Conservation (phyloP, 345 rosid species). For the Mallotus nudiflorus region DNA sequence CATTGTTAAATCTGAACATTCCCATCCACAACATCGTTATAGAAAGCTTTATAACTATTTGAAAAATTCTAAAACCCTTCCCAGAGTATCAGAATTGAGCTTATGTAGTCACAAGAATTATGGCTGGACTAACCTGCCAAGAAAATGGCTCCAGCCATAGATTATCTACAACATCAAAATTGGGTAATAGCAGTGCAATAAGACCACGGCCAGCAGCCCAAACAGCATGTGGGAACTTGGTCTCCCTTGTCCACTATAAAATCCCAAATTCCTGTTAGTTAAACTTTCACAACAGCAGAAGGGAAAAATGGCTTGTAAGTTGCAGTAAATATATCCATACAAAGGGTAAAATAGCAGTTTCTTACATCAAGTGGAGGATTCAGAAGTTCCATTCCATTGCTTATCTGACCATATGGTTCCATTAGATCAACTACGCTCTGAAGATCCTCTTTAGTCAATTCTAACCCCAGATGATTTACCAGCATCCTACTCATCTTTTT, state of each 20-base stretch:
- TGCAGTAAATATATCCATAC: not conserved
- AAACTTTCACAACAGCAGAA: conserved; percentile 8
- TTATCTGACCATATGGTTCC: conserved; percentile 98
- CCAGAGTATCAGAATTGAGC: not conserved
- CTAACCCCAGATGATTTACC: conserved; percentile 90
- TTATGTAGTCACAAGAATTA: not conserved
- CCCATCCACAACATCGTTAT: not conserved
- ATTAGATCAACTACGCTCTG: conserved; percentile 89
- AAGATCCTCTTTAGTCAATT: conserved; percentile 73
- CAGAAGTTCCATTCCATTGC: conserved; percentile 81
- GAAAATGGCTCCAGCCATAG: conserved; percentile 92
- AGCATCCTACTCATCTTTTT: conserved; percentile 67
- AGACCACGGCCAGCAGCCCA: conserved; percentile 98
- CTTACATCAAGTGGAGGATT: conserved; percentile 80
- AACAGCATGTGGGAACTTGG: conserved; percentile 87
- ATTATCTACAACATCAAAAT: conserved; percentile 77
- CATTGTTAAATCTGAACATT: not conserved
- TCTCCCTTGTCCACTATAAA: conserved; percentile 81
- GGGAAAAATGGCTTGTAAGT: conserved; percentile 6
- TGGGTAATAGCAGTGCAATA: conserved; percentile 72
- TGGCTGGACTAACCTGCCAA: conserved; percentile 62
- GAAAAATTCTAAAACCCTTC: not conserved
- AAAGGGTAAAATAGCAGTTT: conserved; percentile 6
- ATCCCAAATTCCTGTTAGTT: conserved; percentile 16
- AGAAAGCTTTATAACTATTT: not conserved